A percentile compares a stretch with the other conserved stretches of the same genome.
Conservation (phyloP, 2,329 filamentous ascomycete genomes). For the Monosporascus sp. region DNA sequence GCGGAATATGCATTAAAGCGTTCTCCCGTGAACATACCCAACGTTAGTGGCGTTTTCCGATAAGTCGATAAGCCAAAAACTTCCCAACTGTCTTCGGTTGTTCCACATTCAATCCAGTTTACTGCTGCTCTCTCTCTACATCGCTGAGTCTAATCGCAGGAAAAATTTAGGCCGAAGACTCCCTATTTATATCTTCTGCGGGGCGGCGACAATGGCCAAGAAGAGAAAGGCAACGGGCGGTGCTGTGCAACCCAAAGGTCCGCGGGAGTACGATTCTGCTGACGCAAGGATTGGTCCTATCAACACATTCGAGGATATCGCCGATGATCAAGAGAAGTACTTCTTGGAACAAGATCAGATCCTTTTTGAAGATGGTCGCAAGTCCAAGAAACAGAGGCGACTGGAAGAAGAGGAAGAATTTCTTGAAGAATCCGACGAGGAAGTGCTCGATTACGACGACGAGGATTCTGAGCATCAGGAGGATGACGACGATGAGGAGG, state of each 20-base stretch:
- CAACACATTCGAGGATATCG: constrained; percentile 73
- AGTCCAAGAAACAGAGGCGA: constrained; percentile 70
- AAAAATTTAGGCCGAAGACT: background rate
- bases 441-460: constrained; percentile 48
- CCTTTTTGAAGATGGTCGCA: constrained; percentile 74
- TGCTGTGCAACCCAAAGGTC: constrained; percentile 39
- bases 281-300: constrained; percentile 59
- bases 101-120: background rate
- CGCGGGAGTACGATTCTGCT: constrained; percentile 48
- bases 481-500: constrained; percentile 41
- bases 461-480: constrained; percentile 35
- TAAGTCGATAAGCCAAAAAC: background rate
- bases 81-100: background rate
- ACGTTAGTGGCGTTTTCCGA: background rate
- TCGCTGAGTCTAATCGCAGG: background rate
- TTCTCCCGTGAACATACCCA: no score
- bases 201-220: constrained; percentile 46
- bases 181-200: background rate
- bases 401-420: constrained; percentile 60
- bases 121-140: no score
- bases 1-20: no score
- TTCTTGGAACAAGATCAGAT: constrained; percentile 83
- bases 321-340: constrained; percentile 92
- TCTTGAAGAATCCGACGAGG: constrained; percentile 58
- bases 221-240: constrained; percentile 65